A percentile compares a stretch with the other conserved stretches of the same genome.
phyloP scores from a whole-genome alignment of 768 basidiomycete genomes.

The Termitomyces sp. region DNA sequence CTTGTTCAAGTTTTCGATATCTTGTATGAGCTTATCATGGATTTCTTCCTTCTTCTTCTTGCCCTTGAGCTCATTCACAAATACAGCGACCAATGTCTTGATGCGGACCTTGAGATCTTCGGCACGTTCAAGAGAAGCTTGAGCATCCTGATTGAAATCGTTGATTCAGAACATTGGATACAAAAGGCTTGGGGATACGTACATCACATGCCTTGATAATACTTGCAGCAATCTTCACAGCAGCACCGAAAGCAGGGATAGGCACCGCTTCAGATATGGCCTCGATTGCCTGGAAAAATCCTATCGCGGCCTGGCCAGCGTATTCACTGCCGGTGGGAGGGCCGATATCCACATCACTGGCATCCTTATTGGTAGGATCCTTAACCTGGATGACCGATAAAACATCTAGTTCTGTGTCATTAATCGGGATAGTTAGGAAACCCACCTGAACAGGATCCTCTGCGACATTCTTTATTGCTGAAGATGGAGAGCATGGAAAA shows the following conservation, averaged over 20 bases:
- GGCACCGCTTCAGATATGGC: conserved; percentile 5
- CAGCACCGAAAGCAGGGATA: conserved; percentile 4
- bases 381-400: not conserved
- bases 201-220: conserved; percentile 11
- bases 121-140: conserved; percentile 1
- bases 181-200: not conserved
- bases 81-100: conserved; percentile 2
- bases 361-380: not conserved
- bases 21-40: not conserved
- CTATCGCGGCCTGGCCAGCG: conserved; percentile 4
- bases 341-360: not conserved
- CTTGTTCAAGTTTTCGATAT: not conserved
- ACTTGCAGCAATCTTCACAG: not conserved
- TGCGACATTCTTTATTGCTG: not conserved
- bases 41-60: conserved; percentile 7
- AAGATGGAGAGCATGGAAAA: not conserved
- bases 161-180: not conserved
- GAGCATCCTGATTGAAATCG: not conserved
- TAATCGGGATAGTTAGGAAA: not conserved
- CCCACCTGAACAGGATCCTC: not conserved
- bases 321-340: conserved; percentile 5
- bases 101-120: conserved; percentile 8
- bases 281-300: conserved; percentile 2
- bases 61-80: conserved; percentile 10
- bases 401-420: too few species aligned